These are phyloP conservation scores for Nothophytophthora sp. DNA, from an alignment of 352 stramenopile genomes.

Conservation along the genomic window DNA sequence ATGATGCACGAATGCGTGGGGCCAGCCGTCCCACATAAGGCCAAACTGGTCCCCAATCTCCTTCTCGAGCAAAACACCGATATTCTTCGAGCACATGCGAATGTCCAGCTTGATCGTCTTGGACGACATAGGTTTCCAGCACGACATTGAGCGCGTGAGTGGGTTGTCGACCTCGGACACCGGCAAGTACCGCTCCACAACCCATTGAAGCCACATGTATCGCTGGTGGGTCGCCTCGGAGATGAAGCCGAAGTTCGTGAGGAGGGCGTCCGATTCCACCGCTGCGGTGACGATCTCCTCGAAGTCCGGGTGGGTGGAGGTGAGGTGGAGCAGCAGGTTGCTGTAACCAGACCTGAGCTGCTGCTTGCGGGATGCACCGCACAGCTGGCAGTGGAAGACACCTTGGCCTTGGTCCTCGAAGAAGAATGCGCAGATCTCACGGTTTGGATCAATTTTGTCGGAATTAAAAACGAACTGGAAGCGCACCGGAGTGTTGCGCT, in stretches of 20 bases:
- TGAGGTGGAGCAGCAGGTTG: background rate
- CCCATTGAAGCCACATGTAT: conserved; percentile 1
- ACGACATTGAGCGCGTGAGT: conserved; percentile 1
- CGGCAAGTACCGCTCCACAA: conserved; percentile 7
- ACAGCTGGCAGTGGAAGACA: background rate
- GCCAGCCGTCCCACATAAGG: too few species aligned
- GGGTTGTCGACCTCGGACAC: conserved; percentile 5
- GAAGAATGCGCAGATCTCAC: conserved; percentile 3
- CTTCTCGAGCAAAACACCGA: too few species aligned
- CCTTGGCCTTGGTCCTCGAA: conserved; percentile 1
- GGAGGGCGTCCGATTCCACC: too few species aligned
- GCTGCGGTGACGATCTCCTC: too few species aligned
- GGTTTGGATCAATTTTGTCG: conserved; percentile 2
- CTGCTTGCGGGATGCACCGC: background rate
- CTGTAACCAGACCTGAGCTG: background rate
- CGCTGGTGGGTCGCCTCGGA: conserved; percentile 1
- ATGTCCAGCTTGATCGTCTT: too few species aligned
- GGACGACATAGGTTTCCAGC: too few species aligned
- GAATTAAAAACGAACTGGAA: background rate
- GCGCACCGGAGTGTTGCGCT: background rate
- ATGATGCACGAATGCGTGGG: too few species aligned
- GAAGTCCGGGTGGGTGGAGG: background rate
- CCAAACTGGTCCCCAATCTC: too few species aligned
- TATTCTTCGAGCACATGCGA: too few species aligned
- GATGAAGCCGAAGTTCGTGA: conserved; percentile 11